These are phyloP conservation scores for Ilyonectria destructans DNA, from an alignment of 2,329 filamentous ascomycete genomes.

Conservation along the genomic window DNA sequence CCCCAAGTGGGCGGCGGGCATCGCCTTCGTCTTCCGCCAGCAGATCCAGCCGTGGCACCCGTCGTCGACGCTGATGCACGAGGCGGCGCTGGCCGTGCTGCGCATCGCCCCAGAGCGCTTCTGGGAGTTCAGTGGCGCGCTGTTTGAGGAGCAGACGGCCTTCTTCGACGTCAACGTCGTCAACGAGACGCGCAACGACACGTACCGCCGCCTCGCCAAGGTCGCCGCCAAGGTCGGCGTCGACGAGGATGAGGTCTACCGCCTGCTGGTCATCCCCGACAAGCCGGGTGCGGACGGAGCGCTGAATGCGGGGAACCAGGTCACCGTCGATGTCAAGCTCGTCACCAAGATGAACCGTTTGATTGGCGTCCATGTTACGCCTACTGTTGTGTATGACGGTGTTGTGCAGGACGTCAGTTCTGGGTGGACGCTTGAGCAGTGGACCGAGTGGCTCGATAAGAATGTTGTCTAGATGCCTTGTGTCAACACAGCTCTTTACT, in stretches of 20 bases:
- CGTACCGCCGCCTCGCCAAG: constrained; percentile 84
- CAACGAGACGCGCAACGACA: constrained; percentile 86
- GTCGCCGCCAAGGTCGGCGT: constrained; percentile 80
- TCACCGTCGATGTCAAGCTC: constrained; percentile 89
- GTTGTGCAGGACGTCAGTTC: constrained; percentile 87
- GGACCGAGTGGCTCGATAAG: constrained; percentile 85
- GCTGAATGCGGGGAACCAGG: constrained; percentile 84
- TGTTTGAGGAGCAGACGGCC: constrained; percentile 78
- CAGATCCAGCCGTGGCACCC: constrained; percentile 98
- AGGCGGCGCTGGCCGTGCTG: constrained; percentile 88
- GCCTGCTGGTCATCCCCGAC: constrained; percentile 78
- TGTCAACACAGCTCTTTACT: neutral
- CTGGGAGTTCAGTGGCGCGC: constrained; percentile 82
- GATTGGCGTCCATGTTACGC: constrained; percentile 90
- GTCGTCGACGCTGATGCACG: constrained; percentile 84
- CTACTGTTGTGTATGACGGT: constrained; percentile 91
- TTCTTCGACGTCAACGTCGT: constrained; percentile 92
- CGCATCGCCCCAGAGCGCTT: constrained; percentile 80
- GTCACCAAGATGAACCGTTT: constrained; percentile 86
- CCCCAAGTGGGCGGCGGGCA: constrained; percentile 68
- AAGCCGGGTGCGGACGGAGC: constrained; percentile 77
- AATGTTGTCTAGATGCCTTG: constrained; percentile 60
- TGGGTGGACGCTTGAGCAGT: constrained; percentile 84
- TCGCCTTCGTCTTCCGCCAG: constrained; percentile 89
- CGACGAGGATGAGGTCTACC: constrained; percentile 79